Conservation (phyloP, 2,329 filamentous ascomycete species). For the Aspergillus floridensis region DNA sequence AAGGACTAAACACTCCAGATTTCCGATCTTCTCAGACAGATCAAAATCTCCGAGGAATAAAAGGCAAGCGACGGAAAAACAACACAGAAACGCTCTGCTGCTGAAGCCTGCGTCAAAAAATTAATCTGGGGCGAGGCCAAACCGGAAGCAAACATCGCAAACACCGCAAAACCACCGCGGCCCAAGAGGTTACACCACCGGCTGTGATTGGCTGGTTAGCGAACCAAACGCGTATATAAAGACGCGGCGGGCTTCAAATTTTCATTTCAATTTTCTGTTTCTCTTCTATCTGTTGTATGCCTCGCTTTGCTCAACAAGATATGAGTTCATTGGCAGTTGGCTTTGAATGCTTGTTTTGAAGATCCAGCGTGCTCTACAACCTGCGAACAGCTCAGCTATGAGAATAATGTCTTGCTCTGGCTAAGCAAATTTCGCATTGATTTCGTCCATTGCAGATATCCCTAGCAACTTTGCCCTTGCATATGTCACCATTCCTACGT, state of each 20-base stretch:
- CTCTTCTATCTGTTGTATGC: not conserved
- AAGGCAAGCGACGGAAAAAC: not conserved
- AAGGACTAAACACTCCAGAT: not conserved
- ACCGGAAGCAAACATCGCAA: slow-evolving; percentile 14
- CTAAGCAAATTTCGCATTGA: not conserved
- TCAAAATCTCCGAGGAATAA: not conserved
- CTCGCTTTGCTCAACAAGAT: not conserved
- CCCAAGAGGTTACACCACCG: not conserved
- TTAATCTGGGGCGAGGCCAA: slow-evolving; percentile 8
- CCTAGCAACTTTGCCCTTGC: not conserved
- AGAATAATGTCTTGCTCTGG: not conserved
- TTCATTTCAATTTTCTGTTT: not conserved
- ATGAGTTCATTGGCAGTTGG: not conserved
- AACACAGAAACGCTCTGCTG: not conserved
- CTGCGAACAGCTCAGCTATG: not conserved
- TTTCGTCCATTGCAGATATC: not conserved
- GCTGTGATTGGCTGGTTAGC: slow-evolving; percentile 21
- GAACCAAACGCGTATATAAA: slow-evolving; percentile 33
- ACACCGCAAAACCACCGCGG: slow-evolving; percentile 14
- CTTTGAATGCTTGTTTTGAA: not conserved
- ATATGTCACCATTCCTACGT: slow-evolving; percentile 5
- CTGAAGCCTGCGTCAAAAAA: slow-evolving; percentile 11
- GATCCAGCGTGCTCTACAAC: not conserved
- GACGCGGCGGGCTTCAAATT: not conserved
- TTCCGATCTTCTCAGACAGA: not conserved